Evolutionary conservation across 345 rosid species (phyloP).

Genomic region (Psidium friedrichsthalianum): DNA sequence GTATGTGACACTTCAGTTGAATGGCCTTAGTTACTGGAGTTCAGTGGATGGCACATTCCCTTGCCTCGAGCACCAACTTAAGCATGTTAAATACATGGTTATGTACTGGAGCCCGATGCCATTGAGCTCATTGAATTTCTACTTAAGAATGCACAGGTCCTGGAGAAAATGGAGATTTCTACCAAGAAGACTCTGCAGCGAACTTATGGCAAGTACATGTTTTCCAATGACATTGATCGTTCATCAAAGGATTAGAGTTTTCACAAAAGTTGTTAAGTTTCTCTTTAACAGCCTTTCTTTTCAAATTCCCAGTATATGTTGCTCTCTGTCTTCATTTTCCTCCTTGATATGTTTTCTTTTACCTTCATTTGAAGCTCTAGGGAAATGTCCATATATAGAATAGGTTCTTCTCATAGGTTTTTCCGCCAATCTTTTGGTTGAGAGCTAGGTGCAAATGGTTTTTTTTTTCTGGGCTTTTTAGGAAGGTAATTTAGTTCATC

Average conservation of each 20-base stretch:
- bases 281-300: too few species aligned
- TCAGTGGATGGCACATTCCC: background rate
- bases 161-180: background rate
- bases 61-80: background rate
- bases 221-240: background rate
- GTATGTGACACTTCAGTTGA: background rate
- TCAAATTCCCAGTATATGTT: too few species aligned
- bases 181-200: background rate
- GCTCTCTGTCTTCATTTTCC: too few species aligned
- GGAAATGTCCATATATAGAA: too few species aligned
- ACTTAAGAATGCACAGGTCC: background rate
- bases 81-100: background rate
- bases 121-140: background rate
- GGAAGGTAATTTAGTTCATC: too few species aligned
- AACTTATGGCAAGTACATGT: fast-evolving
- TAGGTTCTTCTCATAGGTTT: too few species aligned
- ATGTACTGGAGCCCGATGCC: background rate
- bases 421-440: too few species aligned
- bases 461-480: too few species aligned
- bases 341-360: too few species aligned
- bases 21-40: background rate
- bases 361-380: too few species aligned
- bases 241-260: background rate
- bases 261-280: background rate
- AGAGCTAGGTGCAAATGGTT: too few species aligned